Evolutionary conservation across 805 yeast species (phyloP).

Genomic region (Yamadazyma laniorum): DNA sequence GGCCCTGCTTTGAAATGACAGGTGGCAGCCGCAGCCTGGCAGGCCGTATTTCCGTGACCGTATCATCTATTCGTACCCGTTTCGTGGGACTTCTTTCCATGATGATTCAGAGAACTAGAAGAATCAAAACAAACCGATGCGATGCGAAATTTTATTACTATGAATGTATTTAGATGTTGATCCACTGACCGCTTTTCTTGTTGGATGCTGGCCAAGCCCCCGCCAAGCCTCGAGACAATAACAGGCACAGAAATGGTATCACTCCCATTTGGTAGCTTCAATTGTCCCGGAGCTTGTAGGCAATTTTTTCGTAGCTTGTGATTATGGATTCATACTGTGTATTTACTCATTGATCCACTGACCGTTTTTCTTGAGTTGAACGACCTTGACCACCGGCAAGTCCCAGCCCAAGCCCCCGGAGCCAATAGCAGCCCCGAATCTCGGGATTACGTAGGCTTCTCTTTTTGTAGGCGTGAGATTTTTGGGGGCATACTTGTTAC

Average conservation of each 20-base stretch:
- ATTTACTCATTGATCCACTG: conserved; percentile 53
- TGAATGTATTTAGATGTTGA: background rate
- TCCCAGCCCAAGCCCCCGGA: conserved; percentile 92
- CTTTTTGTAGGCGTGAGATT: conserved; percentile 62
- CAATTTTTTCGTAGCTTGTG: no score
- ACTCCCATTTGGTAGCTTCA: no score
- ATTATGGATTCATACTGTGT: no score
- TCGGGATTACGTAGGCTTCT: conserved; percentile 86
- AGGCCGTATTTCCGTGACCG: conserved; percentile 11
- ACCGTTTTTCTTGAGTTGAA: conserved; percentile 65
- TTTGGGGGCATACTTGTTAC: conserved; percentile 85
- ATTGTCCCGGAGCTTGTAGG: no score
- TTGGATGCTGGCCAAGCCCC: conserved; percentile 85
- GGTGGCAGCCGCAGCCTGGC: background rate
- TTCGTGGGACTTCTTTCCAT: conserved; percentile 6
- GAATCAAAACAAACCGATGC: conserved; percentile 4
- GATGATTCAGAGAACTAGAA: background rate
- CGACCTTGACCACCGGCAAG: conserved; percentile 70
- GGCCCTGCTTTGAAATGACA: background rate
- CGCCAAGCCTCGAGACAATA: conserved; percentile 77
- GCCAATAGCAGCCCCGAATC: conserved; percentile 82
- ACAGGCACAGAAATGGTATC: conserved; percentile 87
- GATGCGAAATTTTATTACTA: conserved; percentile 5
- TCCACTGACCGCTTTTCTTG: background rate
- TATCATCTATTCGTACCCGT: conserved; percentile 15